A percentile compares a stretch with the other conserved stretches of the same genome.
phyloP scores from a whole-genome alignment of 306 rosid species.

The Cucurbita moschata region DNA sequence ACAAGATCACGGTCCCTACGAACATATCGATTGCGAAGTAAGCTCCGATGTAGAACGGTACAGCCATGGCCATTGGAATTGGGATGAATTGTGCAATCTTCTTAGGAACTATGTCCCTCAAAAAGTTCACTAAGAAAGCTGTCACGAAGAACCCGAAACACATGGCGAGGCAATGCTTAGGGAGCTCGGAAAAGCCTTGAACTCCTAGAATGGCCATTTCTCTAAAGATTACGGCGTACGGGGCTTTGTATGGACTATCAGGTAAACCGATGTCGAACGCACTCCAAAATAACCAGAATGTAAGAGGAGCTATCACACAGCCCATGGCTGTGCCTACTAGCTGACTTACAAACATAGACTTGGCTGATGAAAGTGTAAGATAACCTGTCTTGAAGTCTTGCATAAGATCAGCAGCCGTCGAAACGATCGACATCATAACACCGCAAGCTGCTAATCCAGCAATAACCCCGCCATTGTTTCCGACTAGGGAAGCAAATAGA shows the following conservation, averaged over 20 bases:
- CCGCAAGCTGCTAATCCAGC: constrained; percentile 78
- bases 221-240: constrained; percentile 69
- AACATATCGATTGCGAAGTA: constrained; percentile 87
- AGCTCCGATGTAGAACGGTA: constrained; percentile 85
- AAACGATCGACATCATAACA: constrained; percentile 86
- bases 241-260: constrained; percentile 86
- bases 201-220: constrained; percentile 90
- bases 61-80: constrained; percentile 96
- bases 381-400: constrained; percentile 98
- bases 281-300: constrained; percentile 94
- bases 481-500: constrained; percentile 61
- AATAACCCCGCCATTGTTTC: constrained; percentile 68
- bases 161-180: constrained; percentile 62
- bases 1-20: constrained; percentile 67
- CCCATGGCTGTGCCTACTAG: constrained; percentile 90
- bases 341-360: constrained; percentile 89
- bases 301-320: constrained; percentile 82
- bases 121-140: constrained; percentile 52
- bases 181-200: constrained; percentile 87
- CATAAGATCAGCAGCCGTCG: constrained; percentile 99
- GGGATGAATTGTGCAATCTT: constrained; percentile 67
- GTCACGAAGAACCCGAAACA: constrained; percentile 64
- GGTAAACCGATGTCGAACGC: constrained; percentile 90
- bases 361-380: constrained; percentile 83
- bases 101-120: constrained; percentile 51